Percentiles rank a stretch among this genome's conserved stretches.
phyloP scores from a whole-genome alignment of 2,329 filamentous ascomycete species.

The Monosporascus sp. region DNA sequence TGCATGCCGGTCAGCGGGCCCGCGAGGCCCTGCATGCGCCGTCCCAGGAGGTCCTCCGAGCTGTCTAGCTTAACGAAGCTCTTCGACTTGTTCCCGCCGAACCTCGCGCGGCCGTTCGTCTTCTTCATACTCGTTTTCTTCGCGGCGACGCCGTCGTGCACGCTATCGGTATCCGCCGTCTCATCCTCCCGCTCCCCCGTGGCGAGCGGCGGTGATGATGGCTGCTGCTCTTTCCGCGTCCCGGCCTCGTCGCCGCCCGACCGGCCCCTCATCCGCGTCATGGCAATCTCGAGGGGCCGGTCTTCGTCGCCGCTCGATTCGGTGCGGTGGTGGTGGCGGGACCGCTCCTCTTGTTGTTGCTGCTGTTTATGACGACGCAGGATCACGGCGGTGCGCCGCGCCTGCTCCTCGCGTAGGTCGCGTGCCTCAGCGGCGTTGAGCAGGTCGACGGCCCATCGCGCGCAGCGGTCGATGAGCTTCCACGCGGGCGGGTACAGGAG shows the following conservation, averaged over 20 bases:
- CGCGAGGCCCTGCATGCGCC: conserved; percentile 54
- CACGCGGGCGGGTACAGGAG: conserved; percentile 83
- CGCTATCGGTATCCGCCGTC: conserved; percentile 8
- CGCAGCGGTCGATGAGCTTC: conserved; percentile 76
- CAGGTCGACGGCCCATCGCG: conserved; percentile 74
- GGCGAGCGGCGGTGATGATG: neutral
- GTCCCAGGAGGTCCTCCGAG: conserved; percentile 50
- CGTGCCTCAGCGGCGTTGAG: conserved; percentile 51
- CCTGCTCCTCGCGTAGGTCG: conserved; percentile 9
- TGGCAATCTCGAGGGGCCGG: conserved; percentile 72
- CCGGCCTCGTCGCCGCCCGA: conserved; percentile 15
- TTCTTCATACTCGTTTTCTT: conserved; percentile 17
- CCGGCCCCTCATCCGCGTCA: conserved; percentile 41
- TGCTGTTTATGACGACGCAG: conserved; percentile 11
- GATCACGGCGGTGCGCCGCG: neutral
- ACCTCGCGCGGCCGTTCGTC: conserved; percentile 21
- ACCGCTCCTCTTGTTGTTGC: conserved; percentile 9
- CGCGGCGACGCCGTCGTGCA: conserved; percentile 11
- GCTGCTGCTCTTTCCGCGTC: neutral
- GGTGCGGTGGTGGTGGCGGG: conserved; percentile 42
- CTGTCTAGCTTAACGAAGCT: conserved; percentile 50
- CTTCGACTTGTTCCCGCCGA: conserved; percentile 31
- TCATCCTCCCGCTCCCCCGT: conserved; percentile 15
- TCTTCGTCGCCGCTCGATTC: conserved; percentile 77
- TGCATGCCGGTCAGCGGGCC: conserved; percentile 45